A percentile compares a stretch with the other conserved stretches of the same genome.
Conservation (phyloP, 805 yeast genomes). For the Candida jianshihensis region DNA sequence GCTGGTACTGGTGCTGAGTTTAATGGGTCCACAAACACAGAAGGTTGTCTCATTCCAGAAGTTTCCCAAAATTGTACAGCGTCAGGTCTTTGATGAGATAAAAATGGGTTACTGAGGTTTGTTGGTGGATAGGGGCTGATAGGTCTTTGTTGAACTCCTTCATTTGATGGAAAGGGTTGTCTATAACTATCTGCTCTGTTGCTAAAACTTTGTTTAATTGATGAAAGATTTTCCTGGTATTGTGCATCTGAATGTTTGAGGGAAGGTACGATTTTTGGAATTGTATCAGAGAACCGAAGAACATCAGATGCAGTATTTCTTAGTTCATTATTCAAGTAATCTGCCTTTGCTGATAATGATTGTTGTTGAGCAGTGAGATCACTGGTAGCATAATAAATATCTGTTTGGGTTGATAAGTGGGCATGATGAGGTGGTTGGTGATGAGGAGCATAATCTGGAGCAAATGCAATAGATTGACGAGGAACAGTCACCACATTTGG, state of each 20-base stretch:
- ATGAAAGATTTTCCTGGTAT: slow-evolving; percentile 9
- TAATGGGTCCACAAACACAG: slow-evolving; percentile 22
- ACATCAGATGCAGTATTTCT: slow-evolving; percentile 18
- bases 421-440: slow-evolving; percentile 5
- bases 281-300: slow-evolving; percentile 16
- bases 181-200: slow-evolving; percentile 13
- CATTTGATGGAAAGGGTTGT: slow-evolving; percentile 3
- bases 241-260: slow-evolving; percentile 6
- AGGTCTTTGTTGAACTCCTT: slow-evolving; percentile 1
- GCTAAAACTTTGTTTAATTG: slow-evolving; percentile 15
- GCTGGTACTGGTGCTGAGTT: slow-evolving; percentile 12
- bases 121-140: slow-evolving; percentile 1
- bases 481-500: too few species aligned
- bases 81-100: slow-evolving; percentile 9
- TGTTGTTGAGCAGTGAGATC: slow-evolving; percentile 16
- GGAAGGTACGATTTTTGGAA: slow-evolving; percentile 21
- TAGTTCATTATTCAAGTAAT: slow-evolving; percentile 13
- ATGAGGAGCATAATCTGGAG: slow-evolving; percentile 8
- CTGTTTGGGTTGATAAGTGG: slow-evolving; percentile 1
- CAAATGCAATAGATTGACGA: too few species aligned
- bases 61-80: slow-evolving; percentile 22
- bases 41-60: slow-evolving; percentile 18
- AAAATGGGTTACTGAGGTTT: slow-evolving; percentile 7
- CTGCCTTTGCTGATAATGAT: slow-evolving; percentile 10
- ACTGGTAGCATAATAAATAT: slow-evolving; percentile 4